phyloP scores from a whole-genome alignment of 2,329 filamentous ascomycete genomes.

The Hymenoscyphus scutula region DNA sequence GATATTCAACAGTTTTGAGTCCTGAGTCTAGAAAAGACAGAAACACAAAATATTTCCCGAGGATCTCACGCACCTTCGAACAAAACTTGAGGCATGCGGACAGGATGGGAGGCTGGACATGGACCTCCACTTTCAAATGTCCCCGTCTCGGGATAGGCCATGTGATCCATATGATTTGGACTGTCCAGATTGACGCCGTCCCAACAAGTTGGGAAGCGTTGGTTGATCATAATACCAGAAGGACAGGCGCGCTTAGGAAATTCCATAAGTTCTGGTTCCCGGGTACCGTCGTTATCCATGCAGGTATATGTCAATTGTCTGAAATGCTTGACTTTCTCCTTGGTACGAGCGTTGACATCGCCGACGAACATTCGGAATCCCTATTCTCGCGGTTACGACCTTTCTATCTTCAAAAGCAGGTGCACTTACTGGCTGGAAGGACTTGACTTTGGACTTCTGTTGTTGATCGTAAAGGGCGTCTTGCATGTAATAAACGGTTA shows the following conservation, averaged over 20 bases:
- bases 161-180: slow-evolving; percentile 22
- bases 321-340: slow-evolving; percentile 39
- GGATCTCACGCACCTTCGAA: slow-evolving; percentile 37
- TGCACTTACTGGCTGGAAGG: slow-evolving; percentile 38
- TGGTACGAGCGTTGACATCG: slow-evolving; percentile 39
- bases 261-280: slow-evolving; percentile 40
- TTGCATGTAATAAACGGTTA: slow-evolving; percentile 40
- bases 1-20: too few species aligned
- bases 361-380: slow-evolving; percentile 48
- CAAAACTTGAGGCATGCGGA: slow-evolving; percentile 49
- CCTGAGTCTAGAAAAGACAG: too few species aligned
- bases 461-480: slow-evolving; percentile 33
- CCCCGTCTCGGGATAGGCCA: slow-evolving; percentile 30
- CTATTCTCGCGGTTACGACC: slow-evolving; percentile 6
- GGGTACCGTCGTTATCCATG: slow-evolving; percentile 39
- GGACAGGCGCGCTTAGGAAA: slow-evolving; percentile 37
- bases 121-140: slow-evolving; percentile 26
- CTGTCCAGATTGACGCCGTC: slow-evolving; percentile 15
- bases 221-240: slow-evolving; percentile 36
- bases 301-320: slow-evolving; percentile 46
- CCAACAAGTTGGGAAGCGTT: slow-evolving; percentile 32
- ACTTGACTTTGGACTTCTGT: slow-evolving; percentile 40
- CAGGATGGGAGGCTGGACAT: slow-evolving; percentile 38
- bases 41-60: too few species aligned
- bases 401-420: too few species aligned